Evolutionary conservation across 352 stramenopile species (phyloP).

Genomic region (Blastocystis sp.): DNA sequence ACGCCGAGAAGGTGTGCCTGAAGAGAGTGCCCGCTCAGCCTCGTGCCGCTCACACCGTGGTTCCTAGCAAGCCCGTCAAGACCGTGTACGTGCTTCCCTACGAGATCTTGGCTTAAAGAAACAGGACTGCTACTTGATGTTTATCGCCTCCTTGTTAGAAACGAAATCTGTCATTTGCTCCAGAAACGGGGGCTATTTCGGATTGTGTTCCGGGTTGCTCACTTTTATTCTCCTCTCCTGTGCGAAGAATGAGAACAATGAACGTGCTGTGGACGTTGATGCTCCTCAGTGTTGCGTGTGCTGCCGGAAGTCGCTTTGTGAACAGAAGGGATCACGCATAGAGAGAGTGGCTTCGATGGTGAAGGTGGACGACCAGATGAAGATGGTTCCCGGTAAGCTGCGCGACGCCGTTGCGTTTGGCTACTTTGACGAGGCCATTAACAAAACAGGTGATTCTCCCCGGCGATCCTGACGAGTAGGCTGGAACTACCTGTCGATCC

Average conservation of each 20-base stretch:
- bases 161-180: not conserved
- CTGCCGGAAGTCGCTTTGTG: not conserved
- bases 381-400: slow-evolving; percentile 51
- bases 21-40: slow-evolving; percentile 92
- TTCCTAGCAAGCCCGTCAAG: slow-evolving; percentile 70
- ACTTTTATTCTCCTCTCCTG: slow-evolving; percentile 5
- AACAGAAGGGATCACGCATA: not conserved
- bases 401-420: slow-evolving; percentile 39
- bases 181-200: not conserved
- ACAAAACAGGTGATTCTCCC: slow-evolving; percentile 41
- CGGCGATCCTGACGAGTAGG: not conserved
- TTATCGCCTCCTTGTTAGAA: not conserved
- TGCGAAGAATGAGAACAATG: not conserved
- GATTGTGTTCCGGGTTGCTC: slow-evolving; percentile 47
- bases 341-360: slow-evolving; percentile 44
- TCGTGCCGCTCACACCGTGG: slow-evolving; percentile 50
- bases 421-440: slow-evolving; percentile 61
- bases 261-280: not conserved
- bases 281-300: not conserved
- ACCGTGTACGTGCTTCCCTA: slow-evolving; percentile 72
- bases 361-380: slow-evolving; percentile 21
- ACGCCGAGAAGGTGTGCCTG: slow-evolving; percentile 83
- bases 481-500: slow-evolving; percentile 72
- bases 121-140: not conserved
- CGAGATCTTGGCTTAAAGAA: slow-evolving; percentile 73